Evolutionary conservation across 164 flowering plant genomes (phyloP), one percentile per base, ranked within the genome.

Genomic region (Kingdonia uniflora): DNA sequence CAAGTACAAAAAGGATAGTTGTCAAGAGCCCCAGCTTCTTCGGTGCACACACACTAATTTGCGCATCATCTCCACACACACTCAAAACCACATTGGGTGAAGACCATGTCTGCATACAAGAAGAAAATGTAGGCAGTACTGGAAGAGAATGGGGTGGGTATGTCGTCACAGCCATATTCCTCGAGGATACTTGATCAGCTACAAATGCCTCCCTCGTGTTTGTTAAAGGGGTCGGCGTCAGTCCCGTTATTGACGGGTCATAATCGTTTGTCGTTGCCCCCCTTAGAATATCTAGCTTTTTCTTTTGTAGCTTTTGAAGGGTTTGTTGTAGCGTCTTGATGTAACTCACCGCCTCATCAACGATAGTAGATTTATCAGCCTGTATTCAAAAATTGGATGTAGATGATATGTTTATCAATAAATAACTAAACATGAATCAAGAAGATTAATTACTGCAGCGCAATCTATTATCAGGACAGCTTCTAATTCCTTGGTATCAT

Each of bases 351-450:
- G 96, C 91, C 75, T 87, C 95, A 61, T 87, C 95, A 3, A 91
- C 96, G 24, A 91, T 75, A 57, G 85, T 81, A 39, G 87, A 76
- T 59, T 90, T 90, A 74, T 90, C 97, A 0, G 80, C 85, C 97
- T 90, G 69, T 11, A 23, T 29, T 29, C 35, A 29, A 4, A 29
- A 29, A 29, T 29, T 29, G 35, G 8, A 29, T 29, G 6, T 3
- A 29, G 35, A 29, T n/a, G n/a, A n/a, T n/a, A n/a, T n/a, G n/a
- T n/a, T n/a, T n/a, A n/a, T n/a, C n/a, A n/a, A n/a, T n/a, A n/a
- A n/a, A n/a, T n/a, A n/a, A n/a, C n/a, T n/a, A n/a, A n/a, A n/a
- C n/a, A n/a, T n/a, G n/a, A n/a, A n/a, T n/a, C n/a, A n/a, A n/a
- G n/a, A n/a, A n/a, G n/a, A n/a, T n/a, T n/a, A n/a, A n/a, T n/a